phyloP scores from a whole-genome alignment of 2,329 filamentous ascomycete species.

The Sclerotinia subarctica region DNA sequence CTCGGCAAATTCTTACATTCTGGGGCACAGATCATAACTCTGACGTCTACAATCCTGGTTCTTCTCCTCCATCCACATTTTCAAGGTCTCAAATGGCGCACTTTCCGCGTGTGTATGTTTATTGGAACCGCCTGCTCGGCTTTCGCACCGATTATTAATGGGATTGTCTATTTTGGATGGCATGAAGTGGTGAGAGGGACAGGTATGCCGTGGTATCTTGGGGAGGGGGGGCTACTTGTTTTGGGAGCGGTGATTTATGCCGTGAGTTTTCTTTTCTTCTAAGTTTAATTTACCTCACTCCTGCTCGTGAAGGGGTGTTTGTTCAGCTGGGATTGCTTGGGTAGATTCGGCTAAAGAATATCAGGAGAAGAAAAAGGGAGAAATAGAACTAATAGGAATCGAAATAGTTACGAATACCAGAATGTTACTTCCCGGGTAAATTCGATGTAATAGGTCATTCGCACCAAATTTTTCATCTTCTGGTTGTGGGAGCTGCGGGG shows the following conservation, averaged over 20 bases:
- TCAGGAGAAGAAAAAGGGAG: background rate
- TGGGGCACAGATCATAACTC: background rate
- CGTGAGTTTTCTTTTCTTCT: constrained; percentile 9
- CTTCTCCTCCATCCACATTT: constrained; percentile 15
- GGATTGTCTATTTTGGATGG: constrained; percentile 19
- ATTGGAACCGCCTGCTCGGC: constrained; percentile 8
- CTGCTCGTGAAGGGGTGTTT: background rate
- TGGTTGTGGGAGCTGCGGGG: constrained; percentile 23
- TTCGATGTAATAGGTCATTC: constrained; percentile 31
- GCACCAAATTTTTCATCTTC: constrained; percentile 33
- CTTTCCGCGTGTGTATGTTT: constrained; percentile 13
- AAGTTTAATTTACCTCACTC: too few relatives aligned
- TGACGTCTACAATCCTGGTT: background rate
- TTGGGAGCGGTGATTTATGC: constrained; percentile 20
- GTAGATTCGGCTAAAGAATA: too few relatives aligned
- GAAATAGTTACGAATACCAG: constrained; percentile 26
- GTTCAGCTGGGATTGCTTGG: too few relatives aligned
- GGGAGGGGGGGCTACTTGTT: constrained; percentile 24
- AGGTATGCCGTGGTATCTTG: constrained; percentile 27
- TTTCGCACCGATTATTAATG: constrained; percentile 16
- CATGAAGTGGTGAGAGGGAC: constrained; percentile 9
- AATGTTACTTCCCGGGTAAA: constrained; percentile 25
- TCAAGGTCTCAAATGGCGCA: constrained; percentile 12
- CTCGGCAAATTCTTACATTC: background rate
- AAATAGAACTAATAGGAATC: background rate